Conservation (phyloP, 2,329 filamentous ascomycete species). For the Fusarium denticulatum region DNA sequence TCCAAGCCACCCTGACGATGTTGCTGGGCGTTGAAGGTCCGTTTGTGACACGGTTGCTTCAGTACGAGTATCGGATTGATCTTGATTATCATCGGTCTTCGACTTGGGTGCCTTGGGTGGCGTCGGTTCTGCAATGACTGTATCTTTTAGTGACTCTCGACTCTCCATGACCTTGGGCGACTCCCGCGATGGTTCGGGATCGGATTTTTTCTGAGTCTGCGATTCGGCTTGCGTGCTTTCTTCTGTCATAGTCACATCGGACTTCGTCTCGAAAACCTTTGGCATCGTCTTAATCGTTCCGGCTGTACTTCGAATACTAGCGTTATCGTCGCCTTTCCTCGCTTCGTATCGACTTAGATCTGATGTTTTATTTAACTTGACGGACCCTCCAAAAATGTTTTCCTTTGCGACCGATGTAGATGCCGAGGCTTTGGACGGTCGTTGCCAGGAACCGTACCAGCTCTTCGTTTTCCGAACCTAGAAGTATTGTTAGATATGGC, state of each 20-base stretch:
- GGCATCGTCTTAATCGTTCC: conserved; percentile 35
- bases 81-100: neutral
- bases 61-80: neutral
- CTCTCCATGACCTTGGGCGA: neutral
- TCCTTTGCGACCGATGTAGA: conserved; percentile 70
- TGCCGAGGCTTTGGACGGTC: conserved; percentile 63
- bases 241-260: conserved; percentile 26
- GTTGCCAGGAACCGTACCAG: conserved; percentile 72
- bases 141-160: conserved; percentile 1
- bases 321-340: conserved; percentile 50
- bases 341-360: conserved; percentile 64
- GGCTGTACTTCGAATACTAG: conserved; percentile 45
- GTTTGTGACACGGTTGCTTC: neutral
- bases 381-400: conserved; percentile 67
- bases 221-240: conserved; percentile 21
- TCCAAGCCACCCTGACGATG: conserved; percentile 64
- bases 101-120: conserved; percentile 5
- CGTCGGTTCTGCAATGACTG: neutral
- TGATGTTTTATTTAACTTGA: conserved; percentile 56
- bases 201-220: conserved; percentile 3
- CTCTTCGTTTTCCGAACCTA: conserved; percentile 64
- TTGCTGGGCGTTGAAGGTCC: conserved; percentile 28
- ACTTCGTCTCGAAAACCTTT: conserved; percentile 42
- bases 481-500: conserved; percentile 4
- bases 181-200: conserved; percentile 2